phyloP scores from a whole-genome alignment of 495 filamentous ascomycete genomes.

The Aspergillus coremiiformis region DNA sequence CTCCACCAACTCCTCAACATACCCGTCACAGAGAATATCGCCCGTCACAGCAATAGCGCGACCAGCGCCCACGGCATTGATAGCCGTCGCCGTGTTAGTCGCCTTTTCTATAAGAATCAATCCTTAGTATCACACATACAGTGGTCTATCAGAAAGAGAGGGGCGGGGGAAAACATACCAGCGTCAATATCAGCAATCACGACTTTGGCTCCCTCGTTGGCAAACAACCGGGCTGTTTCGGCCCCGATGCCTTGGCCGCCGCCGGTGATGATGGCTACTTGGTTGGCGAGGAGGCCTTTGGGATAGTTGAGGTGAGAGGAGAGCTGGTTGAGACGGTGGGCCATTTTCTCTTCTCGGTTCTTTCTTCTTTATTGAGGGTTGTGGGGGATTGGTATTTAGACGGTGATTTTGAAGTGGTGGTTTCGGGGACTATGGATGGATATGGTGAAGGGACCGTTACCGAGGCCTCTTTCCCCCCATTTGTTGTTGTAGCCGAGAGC shows the following conservation, averaged over 20 bases:
- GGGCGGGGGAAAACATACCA: slow-evolving; percentile 46
- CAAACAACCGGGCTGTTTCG: slow-evolving; percentile 71
- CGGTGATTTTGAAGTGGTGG: slow-evolving; percentile 1
- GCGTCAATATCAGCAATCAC: slow-evolving; percentile 75
- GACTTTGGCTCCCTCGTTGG: slow-evolving; percentile 79
- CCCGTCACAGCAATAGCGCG: slow-evolving; percentile 60
- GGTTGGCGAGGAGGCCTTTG: slow-evolving; percentile 63
- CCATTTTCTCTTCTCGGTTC: slow-evolving; percentile 21
- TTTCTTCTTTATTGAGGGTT: slow-evolving; percentile 4
- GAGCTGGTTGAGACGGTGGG: slow-evolving; percentile 57
- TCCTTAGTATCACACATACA: too few species aligned
- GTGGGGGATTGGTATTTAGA: too few species aligned
- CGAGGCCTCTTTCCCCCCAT: too few species aligned
- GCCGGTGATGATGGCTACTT: slow-evolving; percentile 84
- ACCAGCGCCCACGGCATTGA: slow-evolving; percentile 54
- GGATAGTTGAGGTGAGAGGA: slow-evolving; percentile 73
- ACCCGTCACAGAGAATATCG: slow-evolving; percentile 60
- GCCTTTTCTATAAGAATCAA: slow-evolving; percentile 48
- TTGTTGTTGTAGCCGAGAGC: too few species aligned
- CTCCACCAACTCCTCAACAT: slow-evolving; percentile 62
- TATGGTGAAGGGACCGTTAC: too few species aligned
- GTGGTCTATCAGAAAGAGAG: not conserved
- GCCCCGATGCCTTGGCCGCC: slow-evolving; percentile 86
- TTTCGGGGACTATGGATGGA: too few species aligned
- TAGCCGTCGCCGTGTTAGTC: slow-evolving; percentile 50